These are phyloP conservation scores for Colletotrichum costaricense DNA, from an alignment of 2,329 filamentous ascomycete genomes.

Conservation along the genomic window DNA sequence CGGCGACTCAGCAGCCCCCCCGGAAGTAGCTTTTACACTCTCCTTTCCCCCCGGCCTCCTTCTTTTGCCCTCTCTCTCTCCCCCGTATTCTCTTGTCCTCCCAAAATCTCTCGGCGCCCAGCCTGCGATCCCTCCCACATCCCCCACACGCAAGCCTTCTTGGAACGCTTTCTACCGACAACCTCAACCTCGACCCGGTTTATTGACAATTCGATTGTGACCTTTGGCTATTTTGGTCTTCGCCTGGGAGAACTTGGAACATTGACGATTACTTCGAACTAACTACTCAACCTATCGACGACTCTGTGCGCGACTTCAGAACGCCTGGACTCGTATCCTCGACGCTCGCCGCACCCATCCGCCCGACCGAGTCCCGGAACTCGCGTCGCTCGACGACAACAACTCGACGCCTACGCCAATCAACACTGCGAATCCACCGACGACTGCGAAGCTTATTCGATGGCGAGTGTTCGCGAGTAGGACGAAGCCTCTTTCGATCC, in stretches of 20 bases:
- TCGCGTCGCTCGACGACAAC: slow-evolving; percentile 25
- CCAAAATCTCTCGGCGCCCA: slow-evolving; percentile 39
- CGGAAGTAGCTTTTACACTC: slow-evolving; percentile 29
- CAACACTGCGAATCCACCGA: slow-evolving; percentile 12
- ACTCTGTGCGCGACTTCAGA: slow-evolving; percentile 3
- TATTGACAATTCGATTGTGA: slow-evolving; percentile 23
- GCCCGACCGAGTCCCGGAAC: slow-evolving; percentile 30
- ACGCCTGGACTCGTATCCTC: slow-evolving; percentile 26
- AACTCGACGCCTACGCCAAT: slow-evolving; percentile 14
- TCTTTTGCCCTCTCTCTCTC: not conserved
- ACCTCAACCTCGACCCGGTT: slow-evolving; percentile 22
- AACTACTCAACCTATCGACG: not conserved
- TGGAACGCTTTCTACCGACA: slow-evolving; percentile 32
- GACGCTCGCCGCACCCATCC: slow-evolving; percentile 31
- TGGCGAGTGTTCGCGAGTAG: slow-evolving; percentile 45
- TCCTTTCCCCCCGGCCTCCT: not conserved
- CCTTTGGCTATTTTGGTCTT: not conserved
- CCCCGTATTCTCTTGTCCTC: slow-evolving; percentile 19
- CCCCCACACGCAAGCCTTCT: slow-evolving; percentile 34
- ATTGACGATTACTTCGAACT: slow-evolving; percentile 17
- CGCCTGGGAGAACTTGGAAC: slow-evolving; percentile 2
- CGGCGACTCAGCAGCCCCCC: slow-evolving; percentile 17
- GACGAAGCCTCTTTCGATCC: slow-evolving; percentile 33
- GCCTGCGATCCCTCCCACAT: slow-evolving; percentile 38
- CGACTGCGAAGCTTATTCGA: slow-evolving; percentile 41